These are phyloP conservation scores for Aphanomyces astaci DNA, from an alignment of 352 stramenopile genomes.

Conservation along the genomic window DNA sequence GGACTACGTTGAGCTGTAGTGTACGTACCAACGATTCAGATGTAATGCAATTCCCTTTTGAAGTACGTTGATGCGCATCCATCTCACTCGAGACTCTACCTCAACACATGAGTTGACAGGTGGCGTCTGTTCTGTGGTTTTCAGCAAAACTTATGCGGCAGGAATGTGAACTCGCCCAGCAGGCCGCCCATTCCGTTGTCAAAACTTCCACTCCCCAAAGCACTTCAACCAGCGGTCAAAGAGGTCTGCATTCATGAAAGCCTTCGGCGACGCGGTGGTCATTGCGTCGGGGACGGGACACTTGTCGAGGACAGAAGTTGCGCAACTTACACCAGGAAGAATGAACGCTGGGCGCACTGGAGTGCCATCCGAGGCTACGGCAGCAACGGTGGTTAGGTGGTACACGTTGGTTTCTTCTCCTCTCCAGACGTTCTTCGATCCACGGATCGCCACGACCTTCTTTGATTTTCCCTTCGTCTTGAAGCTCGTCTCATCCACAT, in stretches of 20 bases:
- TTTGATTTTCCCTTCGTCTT: slow-evolving; percentile 1
- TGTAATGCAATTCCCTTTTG: too few relatives aligned
- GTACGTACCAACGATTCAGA: too few relatives aligned
- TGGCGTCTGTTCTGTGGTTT: too few relatives aligned
- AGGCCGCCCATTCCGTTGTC: neutral
- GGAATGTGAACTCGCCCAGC: too few relatives aligned
- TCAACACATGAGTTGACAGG: too few relatives aligned
- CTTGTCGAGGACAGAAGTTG: neutral
- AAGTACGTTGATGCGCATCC: too few relatives aligned
- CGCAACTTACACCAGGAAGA: neutral
- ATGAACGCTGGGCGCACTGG: neutral
- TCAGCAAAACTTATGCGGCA: too few relatives aligned
- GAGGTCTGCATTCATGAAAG: slow-evolving; percentile 3
- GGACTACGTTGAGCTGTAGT: too few relatives aligned
- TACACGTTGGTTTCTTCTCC: neutral
- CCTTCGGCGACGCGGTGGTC: neutral
- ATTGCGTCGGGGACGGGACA: neutral
- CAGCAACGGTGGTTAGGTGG: neutral
- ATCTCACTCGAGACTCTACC: too few relatives aligned
- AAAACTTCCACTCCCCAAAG: slow-evolving; percentile 9
- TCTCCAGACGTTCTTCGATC: neutral
- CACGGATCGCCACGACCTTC: neutral
- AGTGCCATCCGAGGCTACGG: neutral
- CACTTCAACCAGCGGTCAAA: neutral
- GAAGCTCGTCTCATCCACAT: slow-evolving; percentile 9